These are phyloP conservation scores for Aspergillus sp. DNA, from an alignment of 2,329 filamentous ascomycete genomes.

Conservation along the genomic window DNA sequence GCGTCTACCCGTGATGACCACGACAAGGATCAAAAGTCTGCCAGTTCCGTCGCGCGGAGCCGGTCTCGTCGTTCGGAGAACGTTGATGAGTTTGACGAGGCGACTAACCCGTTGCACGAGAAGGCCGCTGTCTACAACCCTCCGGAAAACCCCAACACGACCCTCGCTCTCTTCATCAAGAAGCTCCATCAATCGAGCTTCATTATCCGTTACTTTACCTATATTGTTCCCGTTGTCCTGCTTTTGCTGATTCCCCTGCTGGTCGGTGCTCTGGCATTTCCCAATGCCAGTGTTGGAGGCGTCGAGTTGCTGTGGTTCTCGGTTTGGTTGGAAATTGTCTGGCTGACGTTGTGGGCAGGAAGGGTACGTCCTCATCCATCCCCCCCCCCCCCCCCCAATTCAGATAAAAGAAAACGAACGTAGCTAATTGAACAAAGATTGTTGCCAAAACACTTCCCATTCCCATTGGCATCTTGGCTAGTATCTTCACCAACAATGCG, in stretches of 20 bases:
- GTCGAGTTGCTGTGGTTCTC: slow-evolving; percentile 84
- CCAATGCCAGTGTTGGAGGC: slow-evolving; percentile 61
- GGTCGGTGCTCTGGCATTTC: slow-evolving; percentile 55
- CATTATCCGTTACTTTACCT: slow-evolving; percentile 63
- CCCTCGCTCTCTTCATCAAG: slow-evolving; percentile 58
- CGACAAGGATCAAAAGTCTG: slow-evolving; percentile 28
- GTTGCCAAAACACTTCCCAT: slow-evolving; percentile 59
- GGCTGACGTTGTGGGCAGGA: slow-evolving; percentile 82
- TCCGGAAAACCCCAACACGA: slow-evolving; percentile 55
- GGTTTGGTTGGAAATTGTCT: slow-evolving; percentile 90
- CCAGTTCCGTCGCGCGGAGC: slow-evolving; percentile 44
- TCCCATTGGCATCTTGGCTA: slow-evolving; percentile 58
- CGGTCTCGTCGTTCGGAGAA: slow-evolving; percentile 50
- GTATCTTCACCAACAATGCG: slow-evolving; percentile 73
- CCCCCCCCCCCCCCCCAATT: too few species aligned
- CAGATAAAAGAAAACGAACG: neutral
- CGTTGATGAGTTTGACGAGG: slow-evolving; percentile 60
- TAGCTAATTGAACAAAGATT: slow-evolving; percentile 34
- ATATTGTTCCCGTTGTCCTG: slow-evolving; percentile 59
- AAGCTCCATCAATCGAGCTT: slow-evolving; percentile 59
- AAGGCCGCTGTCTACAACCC: slow-evolving; percentile 59
- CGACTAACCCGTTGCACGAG: slow-evolving; percentile 64
- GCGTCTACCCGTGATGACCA: slow-evolving; percentile 28
- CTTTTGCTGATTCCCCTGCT: slow-evolving; percentile 63
- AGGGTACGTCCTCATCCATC: slow-evolving; percentile 37